Evolutionary conservation across 2,329 filamentous ascomycete genomes (phyloP).

Genomic region (Calonectria ilicicola): DNA sequence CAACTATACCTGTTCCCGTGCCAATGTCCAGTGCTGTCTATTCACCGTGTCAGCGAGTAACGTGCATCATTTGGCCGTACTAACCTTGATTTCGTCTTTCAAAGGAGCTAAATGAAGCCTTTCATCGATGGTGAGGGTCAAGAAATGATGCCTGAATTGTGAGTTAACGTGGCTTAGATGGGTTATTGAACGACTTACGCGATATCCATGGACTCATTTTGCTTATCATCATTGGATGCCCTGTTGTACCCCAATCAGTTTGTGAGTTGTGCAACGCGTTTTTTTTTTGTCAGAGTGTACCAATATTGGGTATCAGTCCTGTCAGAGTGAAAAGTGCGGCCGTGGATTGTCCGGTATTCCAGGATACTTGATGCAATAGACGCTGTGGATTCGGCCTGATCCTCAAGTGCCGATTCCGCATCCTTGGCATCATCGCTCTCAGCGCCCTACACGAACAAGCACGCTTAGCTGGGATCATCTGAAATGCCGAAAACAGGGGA

Average conservation of each 20-base stretch:
- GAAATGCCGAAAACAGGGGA: not conserved
- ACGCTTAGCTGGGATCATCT: not conserved
- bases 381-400: constrained; percentile 28
- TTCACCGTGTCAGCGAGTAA: rapidly evolving
- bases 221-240: constrained; percentile 35
- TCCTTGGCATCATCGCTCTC: not conserved
- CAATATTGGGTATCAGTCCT: constrained; percentile 37
- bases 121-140: constrained; percentile 20
- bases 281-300: constrained; percentile 3
- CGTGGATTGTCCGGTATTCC: constrained; percentile 34
- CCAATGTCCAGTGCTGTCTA: constrained; percentile 59
- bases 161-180: rapidly evolving
- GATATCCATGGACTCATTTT: constrained; percentile 38
- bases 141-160: constrained; percentile 23
- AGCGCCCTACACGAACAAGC: not conserved
- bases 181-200: constrained; percentile 8
- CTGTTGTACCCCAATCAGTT: not conserved
- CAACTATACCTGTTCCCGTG: constrained; percentile 63
- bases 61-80: constrained; percentile 18
- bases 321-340: constrained; percentile 37
- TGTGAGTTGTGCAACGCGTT: not conserved
- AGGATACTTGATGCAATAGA: constrained; percentile 39
- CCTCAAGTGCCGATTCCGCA: not conserved
- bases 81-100: constrained; percentile 40
- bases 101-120: constrained; percentile 31